Percentiles rank a stretch among this genome's conserved stretches.
Evolutionary conservation across 192 early-diverging fungal species (phyloP).

Genomic region (Gorgonomyces haynaldii): DNA sequence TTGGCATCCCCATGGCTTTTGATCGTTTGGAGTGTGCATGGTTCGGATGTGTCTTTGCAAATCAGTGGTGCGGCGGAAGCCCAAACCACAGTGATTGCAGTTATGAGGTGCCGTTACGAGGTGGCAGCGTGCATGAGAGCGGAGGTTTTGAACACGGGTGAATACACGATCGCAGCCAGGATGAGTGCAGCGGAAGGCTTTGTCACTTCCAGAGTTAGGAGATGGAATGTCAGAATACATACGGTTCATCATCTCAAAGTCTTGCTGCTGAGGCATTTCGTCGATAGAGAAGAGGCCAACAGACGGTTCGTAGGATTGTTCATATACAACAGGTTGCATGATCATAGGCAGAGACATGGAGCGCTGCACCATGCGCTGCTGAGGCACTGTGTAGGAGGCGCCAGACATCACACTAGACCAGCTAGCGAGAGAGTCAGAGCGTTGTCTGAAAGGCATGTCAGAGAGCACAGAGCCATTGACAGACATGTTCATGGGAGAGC

Average conservation of each 20-base stretch:
- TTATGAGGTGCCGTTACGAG: conserved; percentile 8
- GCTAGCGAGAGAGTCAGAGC: too few relatives aligned
- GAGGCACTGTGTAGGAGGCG: too few relatives aligned
- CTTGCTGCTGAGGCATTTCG: too few relatives aligned
- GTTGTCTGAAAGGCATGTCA: too few relatives aligned
- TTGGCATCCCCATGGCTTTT: conserved; percentile 7
- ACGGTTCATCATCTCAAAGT: background rate
- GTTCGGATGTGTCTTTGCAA: conserved; percentile 56
- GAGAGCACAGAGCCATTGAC: too few relatives aligned
- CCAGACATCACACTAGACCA: too few relatives aligned
- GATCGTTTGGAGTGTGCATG: conserved; percentile 13
- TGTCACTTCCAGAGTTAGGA: conserved; percentile 1
- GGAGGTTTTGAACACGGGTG: conserved; percentile 68
- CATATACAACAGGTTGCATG: too few relatives aligned
- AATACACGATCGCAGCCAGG: conserved; percentile 57
- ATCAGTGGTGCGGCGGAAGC: conserved; percentile 69
- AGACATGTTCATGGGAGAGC: too few relatives aligned
- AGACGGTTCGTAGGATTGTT: too few relatives aligned
- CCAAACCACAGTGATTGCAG: conserved; percentile 35
- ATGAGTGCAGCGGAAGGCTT: conserved; percentile 20
- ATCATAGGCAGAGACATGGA: too few relatives aligned
- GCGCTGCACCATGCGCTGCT: too few relatives aligned
- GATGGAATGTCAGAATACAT: background rate
- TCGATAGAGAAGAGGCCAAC: too few relatives aligned
- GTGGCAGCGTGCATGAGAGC: conserved; percentile 65